Conservation (phyloP, 441 rosid species). For the Brassica hybrid region DNA sequence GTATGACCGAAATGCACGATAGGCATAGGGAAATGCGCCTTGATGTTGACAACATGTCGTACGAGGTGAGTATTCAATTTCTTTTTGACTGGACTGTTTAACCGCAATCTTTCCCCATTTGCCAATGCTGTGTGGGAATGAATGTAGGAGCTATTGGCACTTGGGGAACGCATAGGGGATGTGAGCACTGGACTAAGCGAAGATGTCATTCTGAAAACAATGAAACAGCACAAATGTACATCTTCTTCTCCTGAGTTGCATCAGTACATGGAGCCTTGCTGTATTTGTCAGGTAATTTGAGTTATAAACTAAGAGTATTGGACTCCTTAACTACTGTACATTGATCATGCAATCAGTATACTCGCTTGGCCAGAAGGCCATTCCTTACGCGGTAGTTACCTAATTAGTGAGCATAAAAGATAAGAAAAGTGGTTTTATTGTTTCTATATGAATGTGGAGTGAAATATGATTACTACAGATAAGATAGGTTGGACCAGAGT, state of each 20-base stretch:
- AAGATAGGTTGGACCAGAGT: not conserved
- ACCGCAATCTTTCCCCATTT: not conserved
- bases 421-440: not conserved
- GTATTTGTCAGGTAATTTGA: conserved; percentile 75
- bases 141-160: conserved; percentile 80
- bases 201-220: conserved; percentile 60
- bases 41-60: conserved; percentile 92
- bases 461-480: not conserved
- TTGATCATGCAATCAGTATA: conserved; percentile 2
- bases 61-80: conserved; percentile 60
- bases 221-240: conserved; percentile 57
- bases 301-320: not conserved
- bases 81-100: not conserved
- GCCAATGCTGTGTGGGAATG: conserved; percentile 10
- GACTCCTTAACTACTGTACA: not conserved
- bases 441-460: not conserved
- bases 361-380: not conserved
- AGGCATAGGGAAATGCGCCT: conserved; percentile 89
- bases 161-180: conserved; percentile 84
- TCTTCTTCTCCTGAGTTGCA: conserved; percentile 40
- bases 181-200: conserved; percentile 77
- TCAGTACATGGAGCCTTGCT: conserved; percentile 73
- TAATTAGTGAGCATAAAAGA: not conserved
- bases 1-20: conserved; percentile 77
- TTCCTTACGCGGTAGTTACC: not conserved